Base-by-base conservation (phyloP, 352 stramenopile genomes). In the Phytophthora chlamydospora region DNA sequence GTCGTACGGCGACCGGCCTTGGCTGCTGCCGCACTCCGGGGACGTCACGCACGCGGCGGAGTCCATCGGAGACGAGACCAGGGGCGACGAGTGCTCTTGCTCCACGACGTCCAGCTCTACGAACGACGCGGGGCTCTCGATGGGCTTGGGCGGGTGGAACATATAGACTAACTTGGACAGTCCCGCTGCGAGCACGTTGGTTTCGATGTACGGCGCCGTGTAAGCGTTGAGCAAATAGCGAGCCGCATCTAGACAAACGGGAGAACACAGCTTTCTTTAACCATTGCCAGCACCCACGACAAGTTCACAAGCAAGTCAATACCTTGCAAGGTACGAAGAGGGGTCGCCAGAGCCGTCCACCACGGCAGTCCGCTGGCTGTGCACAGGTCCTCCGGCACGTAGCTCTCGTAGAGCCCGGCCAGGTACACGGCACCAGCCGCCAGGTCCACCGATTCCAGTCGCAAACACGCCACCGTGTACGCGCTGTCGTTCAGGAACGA, bases 401-500 rank as follows among this genome's bases (percentile, higher is more conserved):
- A 87, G 62, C 80, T 88, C 70, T 96, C 83, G 61, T 95, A 92
- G 29, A 95, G 69, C 21, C 89, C 83, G 1, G 89, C 88, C 56
- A 96, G 56, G 45, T 95, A 93, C 40, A 96, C 89, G 5, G 85
- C 85, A 58, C 81, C 89, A 42, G 86, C 83, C 31, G 87, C 89
- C 14, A 96, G 60, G 29, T 93, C 76, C 29, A 73, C 49, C 14
- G 89, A 75, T 32, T 92, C 80, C 1, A 88, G 70, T 19, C 85
- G 80, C 52, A 96, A 75, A 67, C 89, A 96, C 54, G 90, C 79
- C 45, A 82, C 64, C 16, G 89, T 96, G 68, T 93, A 94, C 31
- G 87, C 84, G 55, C 83, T 92, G 62, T 96, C 89, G 60, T 96
- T 96, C 33, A 96, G 62, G 53, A 96, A 95, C 43, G 81, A 95